A percentile compares a stretch with the other conserved stretches of the same genome.
These are phyloP conservation scores for Misopates orontium DNA, from an alignment of 257 asterid species.

Conservation along the genomic window DNA sequence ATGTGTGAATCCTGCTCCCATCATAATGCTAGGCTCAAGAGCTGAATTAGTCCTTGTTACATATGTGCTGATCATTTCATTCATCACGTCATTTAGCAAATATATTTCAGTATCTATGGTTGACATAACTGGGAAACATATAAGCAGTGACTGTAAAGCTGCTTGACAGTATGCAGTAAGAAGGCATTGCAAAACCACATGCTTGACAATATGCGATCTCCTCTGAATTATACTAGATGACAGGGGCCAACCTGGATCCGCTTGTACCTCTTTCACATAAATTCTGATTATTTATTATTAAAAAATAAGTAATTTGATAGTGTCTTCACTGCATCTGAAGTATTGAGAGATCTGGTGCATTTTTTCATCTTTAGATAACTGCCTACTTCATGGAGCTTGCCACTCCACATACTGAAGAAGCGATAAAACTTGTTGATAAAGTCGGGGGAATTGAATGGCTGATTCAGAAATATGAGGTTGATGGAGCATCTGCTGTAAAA, in stretches of 20 bases:
- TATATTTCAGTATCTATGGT: background rate
- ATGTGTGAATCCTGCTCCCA: background rate
- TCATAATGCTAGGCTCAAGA: slow-evolving; percentile 7
- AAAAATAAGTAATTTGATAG: slow-evolving; percentile 7
- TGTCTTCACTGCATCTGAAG: slow-evolving; percentile 19
- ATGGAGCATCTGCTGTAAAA: slow-evolving; percentile 94
- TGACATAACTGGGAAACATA: background rate
- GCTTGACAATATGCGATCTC: slow-evolving; percentile 5
- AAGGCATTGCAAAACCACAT: background rate
- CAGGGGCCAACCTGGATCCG: slow-evolving; percentile 8
- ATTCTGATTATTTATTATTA: slow-evolving; percentile 13
- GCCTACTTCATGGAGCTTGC: slow-evolving; percentile 98
- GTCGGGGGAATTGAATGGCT: slow-evolving; percentile 99
- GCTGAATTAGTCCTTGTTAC: background rate
- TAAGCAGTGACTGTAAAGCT: slow-evolving; percentile 2
- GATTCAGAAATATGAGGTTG: slow-evolving; percentile 93
- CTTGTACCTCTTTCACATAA: slow-evolving; percentile 9
- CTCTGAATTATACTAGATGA: slow-evolving; percentile 1
- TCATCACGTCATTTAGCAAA: background rate
- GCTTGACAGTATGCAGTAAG: background rate
- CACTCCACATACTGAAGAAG: slow-evolving; percentile 95
- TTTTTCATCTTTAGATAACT: slow-evolving; percentile 59
- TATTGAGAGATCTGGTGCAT: slow-evolving; percentile 25
- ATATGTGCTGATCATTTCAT: background rate
- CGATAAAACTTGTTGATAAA: slow-evolving; percentile 89